Evolutionary conservation across 1,139 yeast species (phyloP), one percentile per base, ranked within the genome.

Genomic region (Sugiyamaella grinbergsii): DNA sequence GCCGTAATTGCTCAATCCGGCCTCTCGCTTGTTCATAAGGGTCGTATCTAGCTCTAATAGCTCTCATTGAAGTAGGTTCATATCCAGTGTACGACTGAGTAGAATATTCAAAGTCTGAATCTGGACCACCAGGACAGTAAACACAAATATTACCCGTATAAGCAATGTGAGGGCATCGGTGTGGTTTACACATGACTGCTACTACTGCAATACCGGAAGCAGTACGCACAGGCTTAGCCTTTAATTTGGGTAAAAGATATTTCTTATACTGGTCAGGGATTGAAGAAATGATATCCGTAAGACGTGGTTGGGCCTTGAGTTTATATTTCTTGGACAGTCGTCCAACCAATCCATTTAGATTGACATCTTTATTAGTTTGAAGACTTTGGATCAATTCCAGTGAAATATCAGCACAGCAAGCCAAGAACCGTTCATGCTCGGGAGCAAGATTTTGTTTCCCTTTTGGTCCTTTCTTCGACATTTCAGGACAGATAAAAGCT

Each of bases 81-180:
- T 94, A 93, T 36, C 99, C 99, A 0, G 99, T 93, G 65, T 93
- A 93, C 1, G 98, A 90, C 70, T 93, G 99, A 1, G 99, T 93
- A 1, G 96, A 88, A 68, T 93, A 93, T 67, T 93, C 99, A 65
- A 93, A 93, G 71, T 93, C 99, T 1, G 95, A 85, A 68, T 93
- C 99, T 1, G 99, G 99, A 1, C 99, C 99, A 54, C 99, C 99
- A 3, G 99, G 99, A 72, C 99, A 93, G 68, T 93, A 93, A 13
- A 93, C 98, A 75, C 99, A 93, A 56, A 93, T 93, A 65, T 93
- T 93, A 54, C 99, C 99, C 0, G 99, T 93, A 68, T 93, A 94
- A 28, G 98, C 98, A 64, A 93, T 94, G 69, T 93, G 99, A 28
- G 99, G 99, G 72, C 99, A 93, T 73, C 99, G 79, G 70, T 93